Conservation (phyloP, 495 filamentous ascomycete species). For the Peziza echinospora region DNA sequence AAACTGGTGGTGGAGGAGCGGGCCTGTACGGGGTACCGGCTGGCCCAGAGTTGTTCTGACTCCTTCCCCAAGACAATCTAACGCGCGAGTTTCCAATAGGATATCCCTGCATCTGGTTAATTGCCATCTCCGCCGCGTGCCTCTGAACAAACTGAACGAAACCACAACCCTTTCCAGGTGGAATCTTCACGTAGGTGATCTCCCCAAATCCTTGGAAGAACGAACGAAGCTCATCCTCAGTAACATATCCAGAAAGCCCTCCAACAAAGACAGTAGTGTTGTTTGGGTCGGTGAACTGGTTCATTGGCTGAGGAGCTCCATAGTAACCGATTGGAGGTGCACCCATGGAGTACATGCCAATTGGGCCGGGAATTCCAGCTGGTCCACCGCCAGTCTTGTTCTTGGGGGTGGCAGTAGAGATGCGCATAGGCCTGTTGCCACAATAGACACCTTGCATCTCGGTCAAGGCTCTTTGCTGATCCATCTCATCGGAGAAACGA, state of each 20-base stretch:
- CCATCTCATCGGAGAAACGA: conserved; percentile 78
- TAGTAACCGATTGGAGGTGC: conserved; percentile 64
- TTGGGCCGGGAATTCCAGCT: conserved; percentile 27
- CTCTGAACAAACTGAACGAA: conserved; percentile 99
- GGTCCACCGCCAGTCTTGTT: conserved; percentile 48
- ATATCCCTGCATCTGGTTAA: conserved; percentile 99
- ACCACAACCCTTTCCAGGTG: conserved; percentile 94
- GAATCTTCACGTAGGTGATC: conserved; percentile 99
- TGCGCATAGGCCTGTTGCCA: conserved; percentile 96
- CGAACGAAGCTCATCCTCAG: conserved; percentile 93
- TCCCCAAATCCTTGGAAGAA: conserved; percentile 99
- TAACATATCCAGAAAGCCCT: conserved; percentile 92
- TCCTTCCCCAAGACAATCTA: conserved; percentile 88
- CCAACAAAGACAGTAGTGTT: conserved; percentile 99
- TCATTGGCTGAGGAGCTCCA: conserved; percentile 83
- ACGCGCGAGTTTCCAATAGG: conserved; percentile 98
- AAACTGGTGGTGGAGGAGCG: conserved; percentile 73
- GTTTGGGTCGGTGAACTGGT: conserved; percentile 99
- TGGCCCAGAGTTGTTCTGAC: conserved; percentile 95
- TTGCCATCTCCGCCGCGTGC: conserved; percentile 98
- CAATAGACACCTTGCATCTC: conserved; percentile 99
- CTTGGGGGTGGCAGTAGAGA: conserved; percentile 95
- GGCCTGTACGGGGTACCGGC: conserved; percentile 95
- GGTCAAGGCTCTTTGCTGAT: conserved; percentile 81
- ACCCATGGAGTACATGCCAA: conserved; percentile 42